Base-by-base conservation (phyloP, 1,284 basidiomycete species). In the Ustilago sp. region DNA sequence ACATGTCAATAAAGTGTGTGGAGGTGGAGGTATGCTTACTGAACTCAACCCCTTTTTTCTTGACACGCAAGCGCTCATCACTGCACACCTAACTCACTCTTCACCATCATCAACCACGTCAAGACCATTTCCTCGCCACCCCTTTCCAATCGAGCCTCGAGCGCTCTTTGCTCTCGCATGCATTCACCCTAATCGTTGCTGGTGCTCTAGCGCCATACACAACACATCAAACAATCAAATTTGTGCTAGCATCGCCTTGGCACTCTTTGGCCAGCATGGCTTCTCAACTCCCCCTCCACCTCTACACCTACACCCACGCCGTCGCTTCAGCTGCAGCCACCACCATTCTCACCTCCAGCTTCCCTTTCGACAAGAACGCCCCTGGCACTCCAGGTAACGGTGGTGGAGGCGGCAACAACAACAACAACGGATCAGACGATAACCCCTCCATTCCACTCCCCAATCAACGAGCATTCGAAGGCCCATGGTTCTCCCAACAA, bases 401-500 rank as follows among this genome's bases (percentile, higher is more conserved):
- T 9, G 36, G 36, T 38, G 36, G 13, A 38, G 36, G 36, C 47
- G 53, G 47, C 53, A 63, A 61, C 65, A 68, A 68, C 23, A 28
- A 52, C 53, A 63, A 61, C 65, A 68, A 68, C 23, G 62, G 62
- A 6, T 62, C 55, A 9, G 64, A 63, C 54, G 68, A 67, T 54
- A 60, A 69, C 35, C 68, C 68, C 9, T 50, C 64, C 51, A 71
- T 75, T 41, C 63, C 67, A 5, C 64, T 77, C 17, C 75, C 75
- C 59, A 74, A 77, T 51, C 62, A 71, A 31, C 72, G 72, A 1
- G 68, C 71, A 1, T 84, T 78, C 54, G 60, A 73, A 52, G 94
- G 94, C 0, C 93, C 93, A 19, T 96, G 94, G 94, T 92, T 99
- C 87, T 91, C 91, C 12, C 98, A 95, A 9, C 96, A 98, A 86